Percentiles rank a stretch among this genome's conserved stretches.
These are phyloP conservation scores for Suhomyces atakaporum DNA, from an alignment of 1,139 yeast genomes.

Conservation along the genomic window DNA sequence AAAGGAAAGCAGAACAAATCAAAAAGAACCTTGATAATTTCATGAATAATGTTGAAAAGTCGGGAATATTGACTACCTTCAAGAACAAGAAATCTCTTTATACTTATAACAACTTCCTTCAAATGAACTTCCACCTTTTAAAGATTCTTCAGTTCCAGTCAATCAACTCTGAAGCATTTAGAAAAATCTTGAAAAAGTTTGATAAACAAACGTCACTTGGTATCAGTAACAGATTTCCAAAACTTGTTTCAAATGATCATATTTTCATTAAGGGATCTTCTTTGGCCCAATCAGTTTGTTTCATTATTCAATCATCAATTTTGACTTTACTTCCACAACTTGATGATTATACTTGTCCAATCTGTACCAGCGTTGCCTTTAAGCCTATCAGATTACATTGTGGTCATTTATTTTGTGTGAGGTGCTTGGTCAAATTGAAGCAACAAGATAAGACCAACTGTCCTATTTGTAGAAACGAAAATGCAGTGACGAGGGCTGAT, in stretches of 20 bases:
- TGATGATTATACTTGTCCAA: conserved; percentile 74
- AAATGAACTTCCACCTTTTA: conserved; percentile 55
- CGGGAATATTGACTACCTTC: conserved; percentile 45
- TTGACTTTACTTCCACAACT: conserved; percentile 66
- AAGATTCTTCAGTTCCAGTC: conserved; percentile 63
- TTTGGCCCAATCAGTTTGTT: conserved; percentile 57
- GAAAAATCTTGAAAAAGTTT: conserved; percentile 70
- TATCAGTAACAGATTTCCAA: conserved; percentile 49
- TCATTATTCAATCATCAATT: conserved; percentile 54
- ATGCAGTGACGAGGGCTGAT: conserved; percentile 60
- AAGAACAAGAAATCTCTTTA: conserved; percentile 48
- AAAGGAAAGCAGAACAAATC: conserved; percentile 37
- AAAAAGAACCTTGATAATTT: conserved; percentile 47
- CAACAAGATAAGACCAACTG: conserved; percentile 59
- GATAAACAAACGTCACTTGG: conserved; percentile 69
- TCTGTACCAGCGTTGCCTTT: conserved; percentile 68
- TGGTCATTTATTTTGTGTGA: conserved; percentile 67
- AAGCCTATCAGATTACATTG: conserved; percentile 68
- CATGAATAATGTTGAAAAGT: conserved; percentile 42
- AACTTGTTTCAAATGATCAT: conserved; percentile 47
- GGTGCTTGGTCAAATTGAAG: conserved; percentile 69
- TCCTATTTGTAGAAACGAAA: conserved; percentile 61
- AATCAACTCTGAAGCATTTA: conserved; percentile 62
- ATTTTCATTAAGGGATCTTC: conserved; percentile 49
- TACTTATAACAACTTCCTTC: conserved; percentile 53